phyloP scores from a whole-genome alignment of 1,284 basidiomycete species.

The Lentinus polychrous region DNA sequence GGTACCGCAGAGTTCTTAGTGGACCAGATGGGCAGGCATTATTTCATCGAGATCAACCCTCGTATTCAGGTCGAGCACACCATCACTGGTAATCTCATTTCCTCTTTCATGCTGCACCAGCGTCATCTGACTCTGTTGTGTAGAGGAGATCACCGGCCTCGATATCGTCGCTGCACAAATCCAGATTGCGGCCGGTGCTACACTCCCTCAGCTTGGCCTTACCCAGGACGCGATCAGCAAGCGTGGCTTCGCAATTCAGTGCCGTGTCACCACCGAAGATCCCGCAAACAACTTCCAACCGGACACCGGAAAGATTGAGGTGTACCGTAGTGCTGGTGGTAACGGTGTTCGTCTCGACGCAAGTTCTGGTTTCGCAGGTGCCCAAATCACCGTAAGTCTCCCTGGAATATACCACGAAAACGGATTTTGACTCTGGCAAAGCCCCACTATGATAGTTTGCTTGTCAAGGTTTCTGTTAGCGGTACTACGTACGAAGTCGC shows the following conservation, averaged over 20 bases:
- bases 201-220: conserved; percentile 91
- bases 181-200: conserved; percentile 96
- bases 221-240: conserved; percentile 96
- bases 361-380: conserved; percentile 96
- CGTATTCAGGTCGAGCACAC: conserved; percentile 99
- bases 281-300: conserved; percentile 90
- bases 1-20: conserved; percentile 97
- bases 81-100: conserved; percentile 66
- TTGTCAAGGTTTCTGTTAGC: conserved; percentile 95
- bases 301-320: conserved; percentile 98
- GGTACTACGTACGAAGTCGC: conserved; percentile 99
- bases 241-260: conserved; percentile 97
- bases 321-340: conserved; percentile 97
- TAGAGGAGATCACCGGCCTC: conserved; percentile 98
- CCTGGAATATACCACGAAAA: not conserved
- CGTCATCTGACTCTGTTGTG: conserved; percentile 9
- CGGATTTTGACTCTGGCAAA: conserved; percentile 24
- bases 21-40: conserved; percentile 91
- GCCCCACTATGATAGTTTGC: conserved; percentile 97
- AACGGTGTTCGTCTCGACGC: conserved; percentile 98
- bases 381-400: conserved; percentile 87
- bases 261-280: conserved; percentile 99
- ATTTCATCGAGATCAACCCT: conserved; percentile 98
- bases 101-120: conserved; percentile 7
- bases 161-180: conserved; percentile 99